These are phyloP conservation scores for Sphaerulina populicola DNA, from an alignment of 2,329 filamentous ascomycete species.

Conservation along the genomic window DNA sequence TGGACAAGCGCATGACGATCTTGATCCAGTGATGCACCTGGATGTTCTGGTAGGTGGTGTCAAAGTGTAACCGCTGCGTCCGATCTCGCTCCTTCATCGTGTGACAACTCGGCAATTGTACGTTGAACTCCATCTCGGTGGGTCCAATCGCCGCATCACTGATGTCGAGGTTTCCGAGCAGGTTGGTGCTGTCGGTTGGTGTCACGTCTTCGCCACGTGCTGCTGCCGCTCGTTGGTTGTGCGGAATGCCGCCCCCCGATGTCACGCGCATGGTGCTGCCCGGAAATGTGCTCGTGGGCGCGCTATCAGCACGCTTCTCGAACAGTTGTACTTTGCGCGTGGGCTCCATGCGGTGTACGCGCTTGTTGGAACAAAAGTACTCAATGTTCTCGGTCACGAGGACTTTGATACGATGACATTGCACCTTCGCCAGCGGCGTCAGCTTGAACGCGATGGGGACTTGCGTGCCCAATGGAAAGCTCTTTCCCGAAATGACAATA, in stretches of 20 bases:
- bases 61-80: constrained; percentile 63
- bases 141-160: constrained; percentile 71
- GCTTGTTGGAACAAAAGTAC: constrained; percentile 79
- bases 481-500: constrained; percentile 92
- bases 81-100: constrained; percentile 68
- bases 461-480: constrained; percentile 77
- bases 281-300: constrained; percentile 62
- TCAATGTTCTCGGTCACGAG: constrained; percentile 84
- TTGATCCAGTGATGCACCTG: constrained; percentile 97
- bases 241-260: constrained; percentile 71
- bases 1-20: constrained; percentile 89
- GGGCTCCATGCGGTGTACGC: constrained; percentile 75
- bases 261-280: constrained; percentile 68
- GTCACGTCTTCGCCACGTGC: constrained; percentile 49
- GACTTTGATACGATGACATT: constrained; percentile 86
- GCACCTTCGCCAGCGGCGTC: constrained; percentile 84
- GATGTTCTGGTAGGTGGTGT: constrained; percentile 88
- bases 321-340: constrained; percentile 77
- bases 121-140: constrained; percentile 90
- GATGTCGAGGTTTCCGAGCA: constrained; percentile 68
- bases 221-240: constrained; percentile 50
- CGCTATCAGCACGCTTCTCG: constrained; percentile 76
- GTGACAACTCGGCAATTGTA: constrained; percentile 81
- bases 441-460: constrained; percentile 92
- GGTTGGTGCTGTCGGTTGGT: constrained; percentile 53